phyloP scores from a whole-genome alignment of 805 yeast genomes.

The Candida montana region DNA sequence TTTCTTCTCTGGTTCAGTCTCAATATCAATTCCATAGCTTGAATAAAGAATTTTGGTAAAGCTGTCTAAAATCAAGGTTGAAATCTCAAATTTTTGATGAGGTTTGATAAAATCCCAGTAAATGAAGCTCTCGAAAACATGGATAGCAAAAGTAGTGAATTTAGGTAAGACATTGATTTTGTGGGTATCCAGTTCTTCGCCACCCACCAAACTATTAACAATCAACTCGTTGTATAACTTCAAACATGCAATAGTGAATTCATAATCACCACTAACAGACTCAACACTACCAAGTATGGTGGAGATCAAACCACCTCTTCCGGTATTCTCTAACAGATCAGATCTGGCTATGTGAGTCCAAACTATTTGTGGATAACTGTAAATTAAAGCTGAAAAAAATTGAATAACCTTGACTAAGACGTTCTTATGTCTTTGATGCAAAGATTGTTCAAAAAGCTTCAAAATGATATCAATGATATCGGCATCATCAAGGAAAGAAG shows the following conservation, averaged over 20 bases:
- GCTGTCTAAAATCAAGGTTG: slow-evolving; percentile 45
- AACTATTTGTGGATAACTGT: slow-evolving; percentile 55
- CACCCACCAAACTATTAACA: slow-evolving; percentile 39
- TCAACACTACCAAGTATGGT: slow-evolving; percentile 68
- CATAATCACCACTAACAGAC: slow-evolving; percentile 59
- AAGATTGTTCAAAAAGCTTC: slow-evolving; percentile 61
- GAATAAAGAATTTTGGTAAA: slow-evolving; percentile 50
- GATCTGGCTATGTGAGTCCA: slow-evolving; percentile 78
- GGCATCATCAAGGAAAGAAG: slow-evolving; percentile 45
- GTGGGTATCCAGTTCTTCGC: slow-evolving; percentile 30
- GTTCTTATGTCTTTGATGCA: slow-evolving; percentile 47
- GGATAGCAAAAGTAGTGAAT: slow-evolving; percentile 51
- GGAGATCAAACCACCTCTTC: slow-evolving; percentile 59
- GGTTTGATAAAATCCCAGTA: slow-evolving; percentile 61
- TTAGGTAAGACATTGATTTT: slow-evolving; percentile 53
- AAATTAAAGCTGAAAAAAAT: slow-evolving; percentile 44
- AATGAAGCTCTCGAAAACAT: slow-evolving; percentile 66
- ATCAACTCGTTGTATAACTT: slow-evolving; percentile 50
- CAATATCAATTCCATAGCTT: slow-evolving; percentile 49
- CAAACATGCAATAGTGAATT: slow-evolving; percentile 57
- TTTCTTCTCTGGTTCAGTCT: slow-evolving; percentile 30
- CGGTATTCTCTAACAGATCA: slow-evolving; percentile 53
- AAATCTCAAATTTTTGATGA: slow-evolving; percentile 57
- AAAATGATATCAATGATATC: slow-evolving; percentile 60
- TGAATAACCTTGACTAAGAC: slow-evolving; percentile 41